These are phyloP conservation scores for Silene latifolia DNA, from an alignment of 148 eudicot species.

Conservation along the genomic window DNA sequence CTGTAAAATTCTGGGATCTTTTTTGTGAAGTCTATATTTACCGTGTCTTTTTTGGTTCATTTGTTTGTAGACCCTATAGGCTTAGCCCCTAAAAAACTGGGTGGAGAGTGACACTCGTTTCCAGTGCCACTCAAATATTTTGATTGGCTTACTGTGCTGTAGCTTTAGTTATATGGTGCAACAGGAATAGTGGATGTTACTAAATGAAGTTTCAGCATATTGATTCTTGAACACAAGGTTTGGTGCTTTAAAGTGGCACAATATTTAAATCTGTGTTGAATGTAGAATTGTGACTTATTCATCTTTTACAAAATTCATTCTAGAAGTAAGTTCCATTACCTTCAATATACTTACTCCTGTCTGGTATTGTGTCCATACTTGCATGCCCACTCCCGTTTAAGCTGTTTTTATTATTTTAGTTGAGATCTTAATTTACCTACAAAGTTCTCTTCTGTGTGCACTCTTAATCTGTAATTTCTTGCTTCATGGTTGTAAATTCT, in stretches of 20 bases:
- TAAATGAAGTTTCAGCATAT: background rate
- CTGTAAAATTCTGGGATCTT: conserved; percentile 70
- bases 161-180: background rate
- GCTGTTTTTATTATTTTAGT: background rate
- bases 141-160: background rate
- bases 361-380: background rate
- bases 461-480: background rate
- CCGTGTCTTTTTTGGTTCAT: background rate
- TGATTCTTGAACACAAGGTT: background rate
- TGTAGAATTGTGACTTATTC: background rate
- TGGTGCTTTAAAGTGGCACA: background rate
- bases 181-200: background rate
- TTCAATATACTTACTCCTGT: background rate
- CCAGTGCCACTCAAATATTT: background rate
- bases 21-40: background rate
- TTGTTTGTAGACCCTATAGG: background rate
- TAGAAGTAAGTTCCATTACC: background rate
- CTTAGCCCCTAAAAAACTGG: background rate
- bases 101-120: background rate
- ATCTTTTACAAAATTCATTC: background rate
- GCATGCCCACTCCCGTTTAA: background rate
- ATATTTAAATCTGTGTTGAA: background rate
- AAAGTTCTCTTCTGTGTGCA: background rate
- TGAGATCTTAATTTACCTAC: background rate
- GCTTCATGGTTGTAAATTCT: conserved; percentile 10